Percentiles rank a stretch among this genome's conserved stretches.
Evolutionary conservation across 2,329 filamentous ascomycete species (phyloP).

Genomic region (Gremmenia infestans): DNA sequence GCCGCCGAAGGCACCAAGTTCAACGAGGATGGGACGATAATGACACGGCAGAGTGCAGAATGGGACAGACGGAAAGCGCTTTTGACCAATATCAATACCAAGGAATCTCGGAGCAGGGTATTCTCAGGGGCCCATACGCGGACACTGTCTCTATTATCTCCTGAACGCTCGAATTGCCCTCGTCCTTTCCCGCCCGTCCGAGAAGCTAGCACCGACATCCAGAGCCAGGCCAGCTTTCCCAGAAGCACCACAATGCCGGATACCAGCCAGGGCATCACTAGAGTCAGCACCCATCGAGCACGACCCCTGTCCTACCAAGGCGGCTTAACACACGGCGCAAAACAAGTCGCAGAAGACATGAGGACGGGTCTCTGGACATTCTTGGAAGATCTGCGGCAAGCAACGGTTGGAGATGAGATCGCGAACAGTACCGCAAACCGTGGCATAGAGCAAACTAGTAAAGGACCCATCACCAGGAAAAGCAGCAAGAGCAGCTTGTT

Average conservation of each 20-base stretch:
- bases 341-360: conserved; percentile 60
- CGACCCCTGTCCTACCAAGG: conserved; percentile 30
- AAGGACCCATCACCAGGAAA: conserved; percentile 28
- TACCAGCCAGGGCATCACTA: conserved; percentile 26
- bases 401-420: conserved; percentile 90
- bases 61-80: conserved; percentile 69
- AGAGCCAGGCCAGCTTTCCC: conserved; percentile 18
- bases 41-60: conserved; percentile 45
- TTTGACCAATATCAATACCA: conserved; percentile 45
- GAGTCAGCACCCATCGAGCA: conserved; percentile 22
- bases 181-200: conserved; percentile 31
- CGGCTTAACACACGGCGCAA: conserved; percentile 29
- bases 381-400: conserved; percentile 90
- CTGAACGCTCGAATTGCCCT: conserved; percentile 27
- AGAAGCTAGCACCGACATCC: conserved; percentile 29
- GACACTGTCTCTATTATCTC: conserved; percentile 78
- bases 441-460: conserved; percentile 28
- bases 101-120: conserved; percentile 50
- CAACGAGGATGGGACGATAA: conserved; percentile 20
- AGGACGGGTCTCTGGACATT: conserved; percentile 90
- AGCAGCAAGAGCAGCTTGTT: conserved; percentile 33
- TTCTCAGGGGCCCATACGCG: conserved; percentile 63
- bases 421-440: conserved; percentile 47
- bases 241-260: conserved; percentile 29
- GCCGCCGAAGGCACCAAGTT: conserved; percentile 13